Evolutionary conservation across 2,329 filamentous ascomycete genomes (phyloP), one percentile per base, ranked within the genome.

Genomic region (Stemphylium vesicarium): DNA sequence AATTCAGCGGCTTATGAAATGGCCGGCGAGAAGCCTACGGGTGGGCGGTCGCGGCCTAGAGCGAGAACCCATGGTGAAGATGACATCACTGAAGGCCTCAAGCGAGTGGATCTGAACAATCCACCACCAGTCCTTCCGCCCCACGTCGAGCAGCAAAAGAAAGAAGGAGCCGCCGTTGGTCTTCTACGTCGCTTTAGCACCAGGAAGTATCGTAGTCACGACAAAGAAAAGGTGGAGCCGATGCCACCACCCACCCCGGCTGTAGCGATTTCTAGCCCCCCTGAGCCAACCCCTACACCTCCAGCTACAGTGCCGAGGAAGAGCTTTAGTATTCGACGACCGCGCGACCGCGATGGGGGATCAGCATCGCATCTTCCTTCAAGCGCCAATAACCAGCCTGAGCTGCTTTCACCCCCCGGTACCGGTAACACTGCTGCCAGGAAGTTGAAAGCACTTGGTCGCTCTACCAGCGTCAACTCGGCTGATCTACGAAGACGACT

Each of bases 51-150:
- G 31, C 84, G 95, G 44, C 92, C 93, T 7, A 85, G 95, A 43
- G 92, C 95, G 32, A 85, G 95, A 62, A 98, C 95, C 0, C 94
- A 98, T 70, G 95, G 94, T 13, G 95, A 98, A 75, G 94, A 98
- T 59, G 95, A 99, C 53, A 84, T 91, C 10, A 84, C 88, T 0
- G 91, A 96, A 43, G 83, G 83, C 7, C 78, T 90, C 72, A 89
- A 91, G 75, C 85, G 87, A 62, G 76, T 89, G 16, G 85, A 87
- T 60, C 70, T 86, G 26, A 74, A 79, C 64, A 74, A 82, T 59
- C 68, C 81, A 53, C 74, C 82, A 63, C 66, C 84, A 64, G 68
- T 84, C 24, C 74, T 82, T 37, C 83, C 88, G 22, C 82, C 85
- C 18, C 84, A 85, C 29, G 66, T 69, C 13, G 77, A 80, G 29